phyloP scores from a whole-genome alignment of 768 basidiomycete genomes.

The Hericium rajendrae region DNA sequence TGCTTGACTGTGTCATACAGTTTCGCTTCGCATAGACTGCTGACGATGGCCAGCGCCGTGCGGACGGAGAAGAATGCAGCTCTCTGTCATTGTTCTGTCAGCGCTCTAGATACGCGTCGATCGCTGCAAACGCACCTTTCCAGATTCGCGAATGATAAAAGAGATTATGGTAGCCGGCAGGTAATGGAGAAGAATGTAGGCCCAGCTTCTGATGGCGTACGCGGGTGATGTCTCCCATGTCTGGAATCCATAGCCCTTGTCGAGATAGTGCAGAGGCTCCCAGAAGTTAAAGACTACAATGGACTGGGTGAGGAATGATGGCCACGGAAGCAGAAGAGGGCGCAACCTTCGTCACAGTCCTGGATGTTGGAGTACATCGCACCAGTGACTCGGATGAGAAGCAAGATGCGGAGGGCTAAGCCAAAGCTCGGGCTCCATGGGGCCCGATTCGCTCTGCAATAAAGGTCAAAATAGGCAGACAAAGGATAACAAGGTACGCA shows the following conservation, averaged over 20 bases:
- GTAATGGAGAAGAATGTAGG: slow-evolving; percentile 81
- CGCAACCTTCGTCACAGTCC: slow-evolving; percentile 93
- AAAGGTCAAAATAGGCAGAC: slow-evolving; percentile 7
- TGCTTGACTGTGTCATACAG: slow-evolving; percentile 77
- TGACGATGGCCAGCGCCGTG: slow-evolving; percentile 64
- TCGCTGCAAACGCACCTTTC: slow-evolving; percentile 49
- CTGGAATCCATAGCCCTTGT: slow-evolving; percentile 83
- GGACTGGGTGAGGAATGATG: background rate
- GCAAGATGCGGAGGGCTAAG: slow-evolving; percentile 71
- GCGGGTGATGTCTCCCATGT: slow-evolving; percentile 95
- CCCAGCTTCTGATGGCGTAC: slow-evolving; percentile 92
- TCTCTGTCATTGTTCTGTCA: slow-evolving; percentile 40
- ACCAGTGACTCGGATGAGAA: slow-evolving; percentile 68
- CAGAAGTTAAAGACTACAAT: slow-evolving; percentile 91
- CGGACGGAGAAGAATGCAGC: slow-evolving; percentile 85
- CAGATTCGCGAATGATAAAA: slow-evolving; percentile 39
- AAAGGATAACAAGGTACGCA: background rate
- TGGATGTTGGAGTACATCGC: slow-evolving; percentile 95
- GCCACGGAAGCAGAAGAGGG: background rate
- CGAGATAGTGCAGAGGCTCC: slow-evolving; percentile 93
- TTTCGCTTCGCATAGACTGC: slow-evolving; percentile 66
- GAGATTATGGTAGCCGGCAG: slow-evolving; percentile 50
- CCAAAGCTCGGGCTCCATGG: slow-evolving; percentile 86
- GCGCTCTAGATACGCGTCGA: background rate
- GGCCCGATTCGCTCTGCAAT: slow-evolving; percentile 48